Evolutionary conservation across 352 stramenopile genomes (phyloP).

Genomic region (Discostella stelligera): DNA sequence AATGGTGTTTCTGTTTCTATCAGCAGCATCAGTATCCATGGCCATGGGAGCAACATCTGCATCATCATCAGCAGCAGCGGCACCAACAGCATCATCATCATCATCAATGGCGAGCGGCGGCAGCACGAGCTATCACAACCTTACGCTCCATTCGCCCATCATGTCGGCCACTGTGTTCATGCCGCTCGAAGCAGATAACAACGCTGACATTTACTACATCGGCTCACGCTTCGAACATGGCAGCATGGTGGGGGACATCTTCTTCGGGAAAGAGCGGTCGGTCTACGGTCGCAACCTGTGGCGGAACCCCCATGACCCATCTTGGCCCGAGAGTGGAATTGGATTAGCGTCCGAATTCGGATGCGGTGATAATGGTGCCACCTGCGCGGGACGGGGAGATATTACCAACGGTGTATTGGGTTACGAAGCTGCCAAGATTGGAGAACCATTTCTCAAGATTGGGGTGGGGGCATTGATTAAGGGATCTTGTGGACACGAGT

Average conservation of each 20-base stretch:
- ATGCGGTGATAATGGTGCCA: constrained; percentile 68
- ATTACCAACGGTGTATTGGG: constrained; percentile 79
- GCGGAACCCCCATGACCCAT: constrained; percentile 65
- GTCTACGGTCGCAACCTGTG: constrained; percentile 66
- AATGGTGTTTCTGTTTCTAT: too few species aligned
- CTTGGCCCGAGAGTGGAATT: constrained; percentile 72
- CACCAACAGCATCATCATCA: neutral
- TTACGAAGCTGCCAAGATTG: constrained; percentile 63
- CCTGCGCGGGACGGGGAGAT: constrained; percentile 59
- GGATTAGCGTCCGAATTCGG: constrained; percentile 77
- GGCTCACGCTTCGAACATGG: constrained; percentile 71
- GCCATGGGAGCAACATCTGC: too few species aligned
- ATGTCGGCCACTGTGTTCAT: constrained; percentile 49
- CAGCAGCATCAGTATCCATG: too few species aligned
- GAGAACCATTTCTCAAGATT: constrained; percentile 81
- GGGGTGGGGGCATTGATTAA: constrained; percentile 78
- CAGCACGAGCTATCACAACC: constrained; percentile 27
- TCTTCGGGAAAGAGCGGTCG: constrained; percentile 37
- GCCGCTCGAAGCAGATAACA: constrained; percentile 3
- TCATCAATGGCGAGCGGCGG: neutral
- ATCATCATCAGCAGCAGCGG: neutral
- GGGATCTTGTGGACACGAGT: constrained; percentile 58
- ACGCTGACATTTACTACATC: constrained; percentile 44
- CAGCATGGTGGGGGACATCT: constrained; percentile 75
- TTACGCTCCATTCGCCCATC: constrained; percentile 38